Percentiles rank a stretch among this genome's conserved stretches.
These are phyloP conservation scores for Chaetomium sp. DNA, from an alignment of 2,329 filamentous ascomycete genomes.

Conservation along the genomic window DNA sequence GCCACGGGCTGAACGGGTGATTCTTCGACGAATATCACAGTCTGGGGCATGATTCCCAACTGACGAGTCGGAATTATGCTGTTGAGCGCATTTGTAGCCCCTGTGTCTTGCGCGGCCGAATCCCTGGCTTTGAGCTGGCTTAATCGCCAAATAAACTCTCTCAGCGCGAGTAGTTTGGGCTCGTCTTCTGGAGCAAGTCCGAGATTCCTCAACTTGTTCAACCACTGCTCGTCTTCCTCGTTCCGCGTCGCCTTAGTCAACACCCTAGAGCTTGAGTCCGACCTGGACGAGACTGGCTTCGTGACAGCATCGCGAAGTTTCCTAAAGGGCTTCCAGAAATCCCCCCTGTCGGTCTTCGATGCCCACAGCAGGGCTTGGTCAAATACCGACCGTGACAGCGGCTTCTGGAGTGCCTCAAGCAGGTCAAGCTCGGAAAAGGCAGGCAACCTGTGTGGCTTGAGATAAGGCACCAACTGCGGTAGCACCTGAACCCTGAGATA, in stretches of 20 bases:
- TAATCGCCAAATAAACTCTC: conserved; percentile 89
- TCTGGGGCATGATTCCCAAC: conserved; percentile 79
- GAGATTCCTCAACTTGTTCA: conserved; percentile 79
- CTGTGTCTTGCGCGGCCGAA: conserved; percentile 33
- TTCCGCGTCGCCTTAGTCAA: conserved; percentile 71
- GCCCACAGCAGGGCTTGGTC: conserved; percentile 89
- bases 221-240: conserved; percentile 92
- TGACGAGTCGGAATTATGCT: conserved; percentile 74
- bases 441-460: conserved; percentile 70
- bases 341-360: conserved; percentile 72
- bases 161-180: conserved; percentile 79
- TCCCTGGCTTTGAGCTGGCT: conserved; percentile 69
- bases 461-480: conserved; percentile 77
- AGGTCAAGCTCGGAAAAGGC: conserved; percentile 72
- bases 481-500: conserved; percentile 82
- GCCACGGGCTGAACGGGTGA: conserved; percentile 50
- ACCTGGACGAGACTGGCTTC: conserved; percentile 60
- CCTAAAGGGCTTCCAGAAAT: conserved; percentile 83
- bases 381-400: conserved; percentile 76
- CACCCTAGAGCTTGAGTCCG: conserved; percentile 59
- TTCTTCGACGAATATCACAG: conserved; percentile 86
- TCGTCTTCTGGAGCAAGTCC: conserved; percentile 85
- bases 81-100: conserved; percentile 56
- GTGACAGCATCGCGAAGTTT: conserved; percentile 67
- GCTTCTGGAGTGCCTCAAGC: conserved; percentile 80